Percentiles rank a stretch among this genome's conserved stretches.
phyloP scores from a whole-genome alignment of 2,329 filamentous ascomycete species.

The Neofusicoccum laricinum region DNA sequence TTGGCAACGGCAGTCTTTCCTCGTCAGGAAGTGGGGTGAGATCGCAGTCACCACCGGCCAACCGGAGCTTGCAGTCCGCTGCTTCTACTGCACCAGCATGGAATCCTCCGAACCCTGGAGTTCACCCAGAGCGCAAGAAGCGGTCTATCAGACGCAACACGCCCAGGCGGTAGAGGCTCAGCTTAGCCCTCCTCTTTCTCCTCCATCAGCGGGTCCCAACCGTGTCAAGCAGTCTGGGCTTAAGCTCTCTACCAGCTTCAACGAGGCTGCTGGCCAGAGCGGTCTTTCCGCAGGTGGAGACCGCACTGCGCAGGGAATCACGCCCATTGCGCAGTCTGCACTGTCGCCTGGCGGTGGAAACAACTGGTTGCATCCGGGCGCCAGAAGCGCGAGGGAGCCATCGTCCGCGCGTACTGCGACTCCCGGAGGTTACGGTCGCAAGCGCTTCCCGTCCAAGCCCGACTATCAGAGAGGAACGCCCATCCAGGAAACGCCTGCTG shows the following conservation, averaged over 20 bases:
- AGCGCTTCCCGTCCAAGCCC: constrained; percentile 56
- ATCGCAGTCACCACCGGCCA: constrained; percentile 83
- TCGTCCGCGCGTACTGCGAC: constrained; percentile 52
- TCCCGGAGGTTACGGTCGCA: constrained; percentile 64
- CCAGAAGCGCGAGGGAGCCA: constrained; percentile 40
- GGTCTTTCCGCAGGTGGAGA: constrained; percentile 65
- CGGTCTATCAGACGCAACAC: constrained; percentile 55
- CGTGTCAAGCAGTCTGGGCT: constrained; percentile 75
- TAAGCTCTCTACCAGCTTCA: constrained; percentile 90
- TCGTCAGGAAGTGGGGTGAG: constrained; percentile 94
- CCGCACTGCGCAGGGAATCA: constrained; percentile 74
- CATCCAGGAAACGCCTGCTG: constrained; percentile 15
- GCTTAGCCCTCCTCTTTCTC: constrained; percentile 70
- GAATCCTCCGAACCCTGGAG: constrained; percentile 86
- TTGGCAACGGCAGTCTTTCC: constrained; percentile 85
- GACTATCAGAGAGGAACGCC: constrained; percentile 29
- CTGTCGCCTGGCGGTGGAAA: constrained; percentile 61
- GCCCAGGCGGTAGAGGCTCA: constrained; percentile 49
- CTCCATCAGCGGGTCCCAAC: constrained; percentile 48
- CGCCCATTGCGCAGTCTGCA: constrained; percentile 72
- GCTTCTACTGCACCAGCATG: constrained; percentile 84
- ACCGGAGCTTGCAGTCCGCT: constrained; percentile 86
- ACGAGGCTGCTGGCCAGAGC: constrained; percentile 44
- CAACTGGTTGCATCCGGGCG: constrained; percentile 35
- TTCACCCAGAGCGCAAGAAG: constrained; percentile 72